Base-by-base conservation (phyloP, 371 early-diverging fungal genomes). In the Mucor lusitanicus region DNA sequence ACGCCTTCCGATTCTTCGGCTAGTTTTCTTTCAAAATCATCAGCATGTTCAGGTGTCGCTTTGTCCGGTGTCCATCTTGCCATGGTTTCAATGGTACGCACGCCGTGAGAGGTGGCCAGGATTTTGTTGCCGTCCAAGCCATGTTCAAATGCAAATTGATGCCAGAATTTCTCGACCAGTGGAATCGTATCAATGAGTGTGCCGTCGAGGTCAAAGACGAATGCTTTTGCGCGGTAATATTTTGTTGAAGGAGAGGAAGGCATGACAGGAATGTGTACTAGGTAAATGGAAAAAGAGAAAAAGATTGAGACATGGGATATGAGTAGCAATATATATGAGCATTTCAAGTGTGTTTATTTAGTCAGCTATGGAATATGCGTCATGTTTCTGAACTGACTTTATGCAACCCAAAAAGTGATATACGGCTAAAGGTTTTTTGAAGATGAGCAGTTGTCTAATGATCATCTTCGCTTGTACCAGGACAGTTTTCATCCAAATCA, bases 391-490 rank as follows among this genome's bases (percentile, higher is more conserved):
- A 9, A 46, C 21, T 46, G 46, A 46, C n/a, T 53, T 40, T 27
- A 53, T 53, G 53, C 53, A 27, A 27, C 23, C 3, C 2, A 25
- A 13, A 27, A 53, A 35, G 37, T 13, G 23, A 11, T 13, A 11
- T 13, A 6, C 53, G 53, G 53, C 27, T 53, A 53, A 27, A 53
- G 8, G 27, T 27, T 53, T 19, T 30, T 30, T 30, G 30, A 30
- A 30, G n/a, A 13, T 37, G 37, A 13, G 33, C 37, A 13, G 15
- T 37, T 21, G 8, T 64, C 30, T 70, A 81, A 64, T 89, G 91
- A 33, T 87, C 88, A 8, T 88, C 89, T 70, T 86, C 85, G 0
- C 71, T 70, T 17, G 72, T 67, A 0, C 91, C 91, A 8, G 91
- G 90, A 61, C 91, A 91, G 37, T 79, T 76, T 19, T 73, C 71